Conservation (phyloP, 192 early-diverging fungal genomes). For the Gigaspora rosea region DNA sequence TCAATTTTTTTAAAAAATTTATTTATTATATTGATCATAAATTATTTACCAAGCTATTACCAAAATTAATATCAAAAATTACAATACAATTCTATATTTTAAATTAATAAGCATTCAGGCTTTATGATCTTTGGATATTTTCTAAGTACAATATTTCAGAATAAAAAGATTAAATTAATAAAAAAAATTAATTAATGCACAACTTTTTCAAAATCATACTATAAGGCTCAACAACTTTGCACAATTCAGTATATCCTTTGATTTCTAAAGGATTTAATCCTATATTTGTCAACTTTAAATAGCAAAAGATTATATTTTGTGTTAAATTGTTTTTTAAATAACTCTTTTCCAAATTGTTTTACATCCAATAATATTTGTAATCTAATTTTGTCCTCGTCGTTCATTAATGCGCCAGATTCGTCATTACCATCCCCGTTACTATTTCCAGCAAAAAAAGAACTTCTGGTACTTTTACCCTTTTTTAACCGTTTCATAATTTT, state of each 20-base stretch:
- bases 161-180: too few relatives aligned
- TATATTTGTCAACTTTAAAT: slow-evolving; percentile 16
- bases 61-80: too few relatives aligned
- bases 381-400: slow-evolving; percentile 59
- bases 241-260: slow-evolving; percentile 17
- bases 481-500: slow-evolving; percentile 42
- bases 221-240: slow-evolving; percentile 29
- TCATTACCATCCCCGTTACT: not conserved
- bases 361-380: slow-evolving; percentile 59
- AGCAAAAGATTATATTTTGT: not conserved
- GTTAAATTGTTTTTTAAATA: not conserved
- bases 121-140: too few relatives aligned
- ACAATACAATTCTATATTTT: too few relatives aligned
- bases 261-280: not conserved
- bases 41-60: too few relatives aligned
- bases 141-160: too few relatives aligned
- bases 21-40: too few relatives aligned
- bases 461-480: slow-evolving; percentile 27
- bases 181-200: too few relatives aligned
- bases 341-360: slow-evolving; percentile 48
- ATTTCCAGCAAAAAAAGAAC: slow-evolving; percentile 6
- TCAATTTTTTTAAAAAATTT: too few relatives aligned
- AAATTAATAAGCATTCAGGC: too few relatives aligned
- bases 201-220: not conserved
- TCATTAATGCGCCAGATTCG: slow-evolving; percentile 40